A percentile compares a stretch with the other conserved stretches of the same genome.
Conservation (phyloP, 2,329 filamentous ascomycete species). For the Alternaria atra region DNA sequence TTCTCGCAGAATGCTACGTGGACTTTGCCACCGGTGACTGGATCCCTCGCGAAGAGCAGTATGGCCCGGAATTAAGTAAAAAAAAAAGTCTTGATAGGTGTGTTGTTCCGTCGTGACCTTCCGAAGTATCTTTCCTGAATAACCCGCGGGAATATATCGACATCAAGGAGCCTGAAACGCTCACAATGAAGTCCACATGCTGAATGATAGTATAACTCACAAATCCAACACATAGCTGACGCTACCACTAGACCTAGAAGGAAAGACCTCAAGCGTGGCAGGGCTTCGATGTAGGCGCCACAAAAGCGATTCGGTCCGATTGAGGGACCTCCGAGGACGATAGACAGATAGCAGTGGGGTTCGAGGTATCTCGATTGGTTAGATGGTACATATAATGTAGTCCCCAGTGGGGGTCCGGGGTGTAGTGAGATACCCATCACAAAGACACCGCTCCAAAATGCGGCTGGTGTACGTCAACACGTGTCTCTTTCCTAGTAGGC, state of each 20-base stretch:
- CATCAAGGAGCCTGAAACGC: not conserved
- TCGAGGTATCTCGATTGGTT: not conserved
- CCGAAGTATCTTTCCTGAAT: not conserved
- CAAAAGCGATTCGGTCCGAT: not conserved
- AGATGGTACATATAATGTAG: not conserved
- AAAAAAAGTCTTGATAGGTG: not conserved
- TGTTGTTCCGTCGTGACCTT: not conserved
- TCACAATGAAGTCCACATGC: not conserved
- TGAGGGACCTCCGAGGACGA: not conserved
- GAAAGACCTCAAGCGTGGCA: not conserved
- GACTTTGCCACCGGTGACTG: not conserved
- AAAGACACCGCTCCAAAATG: not conserved
- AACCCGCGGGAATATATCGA: not conserved
- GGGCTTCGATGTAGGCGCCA: not conserved
- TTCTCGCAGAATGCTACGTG: not conserved
- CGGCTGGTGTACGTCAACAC: not conserved
- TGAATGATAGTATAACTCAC: not conserved
- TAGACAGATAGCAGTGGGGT: not conserved
- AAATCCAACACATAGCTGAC: not conserved
- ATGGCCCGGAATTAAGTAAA: not conserved
- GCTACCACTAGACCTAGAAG: not conserved
- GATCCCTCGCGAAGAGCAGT: not conserved
- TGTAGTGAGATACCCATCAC: not conserved
- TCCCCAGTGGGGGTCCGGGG: not conserved
- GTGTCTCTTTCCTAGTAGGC: not conserved